These are phyloP conservation scores for Arctostaphylos glauca DNA, from an alignment of 148 eudicot genomes.

Conservation along the genomic window DNA sequence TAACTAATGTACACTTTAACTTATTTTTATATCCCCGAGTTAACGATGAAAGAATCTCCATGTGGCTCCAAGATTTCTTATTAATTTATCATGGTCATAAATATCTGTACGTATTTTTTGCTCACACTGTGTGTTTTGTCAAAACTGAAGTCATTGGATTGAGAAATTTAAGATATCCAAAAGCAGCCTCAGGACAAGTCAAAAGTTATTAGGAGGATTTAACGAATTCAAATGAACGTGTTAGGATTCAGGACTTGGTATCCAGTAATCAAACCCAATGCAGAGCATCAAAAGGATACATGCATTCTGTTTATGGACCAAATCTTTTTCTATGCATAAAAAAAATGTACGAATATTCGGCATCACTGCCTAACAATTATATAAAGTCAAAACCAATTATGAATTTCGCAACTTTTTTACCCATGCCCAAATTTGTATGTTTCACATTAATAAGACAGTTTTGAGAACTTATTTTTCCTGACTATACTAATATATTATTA, in stretches of 20 bases:
- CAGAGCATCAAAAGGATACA: too few relatives aligned
- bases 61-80: too few relatives aligned
- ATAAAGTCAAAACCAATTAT: not conserved
- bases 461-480: too few relatives aligned
- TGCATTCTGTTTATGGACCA: not conserved
- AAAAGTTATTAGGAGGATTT: not conserved
- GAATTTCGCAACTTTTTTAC: not conserved
- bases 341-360: too few relatives aligned
- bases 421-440: too few relatives aligned
- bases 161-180: not conserved
- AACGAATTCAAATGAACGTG: not conserved
- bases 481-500: too few relatives aligned
- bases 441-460: too few relatives aligned
- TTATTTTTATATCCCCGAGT: too few relatives aligned
- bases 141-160: slow-evolving; percentile 11
- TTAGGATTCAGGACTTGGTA: not conserved
- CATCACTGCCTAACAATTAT: not conserved
- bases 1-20: too few relatives aligned
- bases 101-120: not conserved
- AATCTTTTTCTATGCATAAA: too few relatives aligned
- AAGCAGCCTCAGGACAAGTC: not conserved
- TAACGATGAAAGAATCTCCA: too few relatives aligned
- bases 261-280: not conserved
- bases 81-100: too few relatives aligned
- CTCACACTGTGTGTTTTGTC: not conserved